Evolutionary conservation across 1,284 basidiomycete genomes (phyloP).

Genomic region (Irpex rosettiformis): DNA sequence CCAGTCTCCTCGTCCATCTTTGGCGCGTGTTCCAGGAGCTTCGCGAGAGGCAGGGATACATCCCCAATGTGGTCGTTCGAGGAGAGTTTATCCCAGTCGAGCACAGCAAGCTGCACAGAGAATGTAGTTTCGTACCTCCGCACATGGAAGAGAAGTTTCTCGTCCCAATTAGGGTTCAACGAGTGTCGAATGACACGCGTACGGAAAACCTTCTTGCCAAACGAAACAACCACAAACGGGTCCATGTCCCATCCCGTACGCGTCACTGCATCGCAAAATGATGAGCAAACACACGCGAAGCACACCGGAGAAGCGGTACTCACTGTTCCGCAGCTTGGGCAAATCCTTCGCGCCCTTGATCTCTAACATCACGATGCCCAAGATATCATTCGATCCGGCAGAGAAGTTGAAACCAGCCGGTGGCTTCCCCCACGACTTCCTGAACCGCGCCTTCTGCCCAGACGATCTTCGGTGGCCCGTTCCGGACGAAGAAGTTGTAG

Average conservation of each 20-base stretch:
- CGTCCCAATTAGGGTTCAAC: conserved; percentile 91
- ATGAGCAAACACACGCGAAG: not conserved
- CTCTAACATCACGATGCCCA: conserved; percentile 89
- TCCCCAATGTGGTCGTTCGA: conserved; percentile 88
- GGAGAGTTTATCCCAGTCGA: conserved; percentile 94
- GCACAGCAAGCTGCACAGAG: conserved; percentile 76
- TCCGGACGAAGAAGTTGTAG: too few relatives aligned
- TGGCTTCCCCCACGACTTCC: conserved; percentile 27
- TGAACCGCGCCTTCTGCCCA: conserved; percentile 20
- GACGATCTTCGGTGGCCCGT: not conserved
- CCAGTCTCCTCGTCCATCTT: conserved; percentile 72
- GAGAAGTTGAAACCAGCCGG: conserved; percentile 63
- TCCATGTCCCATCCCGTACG: conserved; percentile 95
- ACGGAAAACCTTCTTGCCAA: conserved; percentile 95
- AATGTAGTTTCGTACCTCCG: conserved; percentile 80
- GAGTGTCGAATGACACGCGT: conserved; percentile 88
- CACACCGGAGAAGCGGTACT: conserved; percentile 29
- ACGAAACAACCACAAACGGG: conserved; percentile 93
- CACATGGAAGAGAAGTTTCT: conserved; percentile 95
- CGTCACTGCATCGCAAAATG: conserved; percentile 50
- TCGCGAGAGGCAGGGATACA: conserved; percentile 62
- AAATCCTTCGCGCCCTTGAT: conserved; percentile 76
- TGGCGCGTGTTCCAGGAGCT: conserved; percentile 71
- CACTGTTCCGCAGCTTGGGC: conserved; percentile 84
- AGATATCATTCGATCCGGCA: conserved; percentile 65